Evolutionary conservation across 345 rosid species (phyloP), one percentile per base, ranked within the genome.

Genomic region (Theobroma cacao): DNA sequence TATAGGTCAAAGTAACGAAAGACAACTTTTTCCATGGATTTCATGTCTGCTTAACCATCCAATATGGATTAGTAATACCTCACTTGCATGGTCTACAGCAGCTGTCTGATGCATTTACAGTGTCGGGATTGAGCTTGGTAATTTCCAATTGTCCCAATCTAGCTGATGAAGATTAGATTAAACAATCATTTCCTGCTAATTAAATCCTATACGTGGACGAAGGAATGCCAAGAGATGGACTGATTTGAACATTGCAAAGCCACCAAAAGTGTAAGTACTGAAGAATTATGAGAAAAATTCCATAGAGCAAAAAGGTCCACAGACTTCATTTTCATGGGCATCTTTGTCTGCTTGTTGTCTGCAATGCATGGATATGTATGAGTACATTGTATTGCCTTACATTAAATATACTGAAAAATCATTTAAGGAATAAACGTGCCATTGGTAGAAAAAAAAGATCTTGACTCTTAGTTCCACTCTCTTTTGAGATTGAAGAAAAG

Each of bases 201-300:
- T 59, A 20, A 71, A 71, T 31, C 61, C 41, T 50, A 30, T 18
- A 71, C 60, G 75, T 71, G 75, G 75, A 50, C 41, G 31, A 50
- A 71, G 41, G 60, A 50, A 71, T 71, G 75, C 75, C 75, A 50
- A 71, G 60, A 34, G 36, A 50, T 48, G 26, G 28, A 50, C 41
- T n/a, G 43, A 11, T 31, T 10, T 31, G 50, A 70, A 8, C 41
- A 47, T 47, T 17, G 40, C 74, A 28, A 17, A 47, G 38, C 58
- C 74, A 69, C 18, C 28, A 69, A 15, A 69, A 45, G 38, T 69
- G 7, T 6, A 68, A 24, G 24, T 3, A 17, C 7, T 28, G 38
- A 56, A 50, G 75, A 71, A 13, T 71, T 31, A 9, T 12, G 59
- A 17, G 17, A 9, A 18, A 48, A 48, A 18, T 31, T 71, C 40